These are phyloP conservation scores for Penicillium sp. DNA, from an alignment of 2,329 filamentous ascomycete genomes.

Conservation along the genomic window DNA sequence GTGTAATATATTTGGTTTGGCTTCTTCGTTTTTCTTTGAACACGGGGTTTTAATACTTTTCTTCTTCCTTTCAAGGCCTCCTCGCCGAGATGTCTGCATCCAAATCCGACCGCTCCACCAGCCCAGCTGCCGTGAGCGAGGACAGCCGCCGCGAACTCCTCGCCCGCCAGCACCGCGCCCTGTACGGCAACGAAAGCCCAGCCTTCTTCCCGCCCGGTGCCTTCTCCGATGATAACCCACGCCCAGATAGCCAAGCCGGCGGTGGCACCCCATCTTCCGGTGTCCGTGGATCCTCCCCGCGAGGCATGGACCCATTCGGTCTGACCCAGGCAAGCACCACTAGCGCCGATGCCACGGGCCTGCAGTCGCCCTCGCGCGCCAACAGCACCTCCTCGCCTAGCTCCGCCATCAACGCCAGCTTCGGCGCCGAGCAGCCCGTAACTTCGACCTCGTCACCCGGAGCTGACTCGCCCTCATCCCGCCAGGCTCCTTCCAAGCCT, in stretches of 20 bases:
- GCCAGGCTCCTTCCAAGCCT: conserved; percentile 57
- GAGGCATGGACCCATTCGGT: conserved; percentile 72
- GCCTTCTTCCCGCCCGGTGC: conserved; percentile 66
- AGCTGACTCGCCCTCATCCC: conserved; percentile 68
- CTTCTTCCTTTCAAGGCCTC: conserved; percentile 54
- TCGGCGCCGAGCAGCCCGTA: conserved; percentile 62
- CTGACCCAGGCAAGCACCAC: conserved; percentile 53
- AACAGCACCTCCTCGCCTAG: conserved; percentile 81
- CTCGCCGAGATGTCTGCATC: conserved; percentile 67
- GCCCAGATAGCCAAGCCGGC: conserved; percentile 65
- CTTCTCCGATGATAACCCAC: conserved; percentile 68
- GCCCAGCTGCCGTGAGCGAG: conserved; percentile 84
- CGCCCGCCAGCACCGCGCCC: conserved; percentile 87
- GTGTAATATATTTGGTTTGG: conserved; percentile 45
- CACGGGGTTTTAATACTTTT: conserved; percentile 42
- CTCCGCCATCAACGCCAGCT: conserved; percentile 46
- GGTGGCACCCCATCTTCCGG: conserved; percentile 61
- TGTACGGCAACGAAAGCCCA: conserved; percentile 75
- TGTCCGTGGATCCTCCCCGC: conserved; percentile 71
- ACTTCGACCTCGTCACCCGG: conserved; percentile 85
- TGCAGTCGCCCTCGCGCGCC: conserved; percentile 64
- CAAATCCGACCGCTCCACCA: conserved; percentile 85
- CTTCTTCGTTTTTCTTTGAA: conserved; percentile 33
- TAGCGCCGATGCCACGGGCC: conserved; percentile 38
- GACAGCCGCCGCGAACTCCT: conserved; percentile 95